Percentiles rank a stretch among this genome's conserved stretches.
Evolutionary conservation across 768 basidiomycete species (phyloP).

Genomic region (Goffeauzyma gilvescens): DNA sequence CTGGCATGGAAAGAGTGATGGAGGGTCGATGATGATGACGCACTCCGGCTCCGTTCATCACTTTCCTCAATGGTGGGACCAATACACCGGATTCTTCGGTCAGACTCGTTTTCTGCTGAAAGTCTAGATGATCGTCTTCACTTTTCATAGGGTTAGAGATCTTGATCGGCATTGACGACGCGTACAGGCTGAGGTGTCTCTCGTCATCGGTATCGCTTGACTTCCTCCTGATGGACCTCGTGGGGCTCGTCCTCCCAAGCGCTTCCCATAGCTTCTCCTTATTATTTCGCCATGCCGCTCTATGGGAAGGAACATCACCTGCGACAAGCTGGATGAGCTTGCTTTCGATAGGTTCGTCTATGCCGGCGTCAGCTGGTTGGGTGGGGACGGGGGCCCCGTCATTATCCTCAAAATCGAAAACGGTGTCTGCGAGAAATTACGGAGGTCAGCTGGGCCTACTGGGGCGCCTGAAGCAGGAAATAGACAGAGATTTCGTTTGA

Average conservation of each 20-base stretch:
- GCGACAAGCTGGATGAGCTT: constrained; percentile 27
- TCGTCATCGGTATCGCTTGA: constrained; percentile 3
- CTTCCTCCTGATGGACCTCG: not conserved
- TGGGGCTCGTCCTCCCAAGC: not conserved
- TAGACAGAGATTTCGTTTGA: constrained; percentile 6
- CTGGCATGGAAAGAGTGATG: not conserved
- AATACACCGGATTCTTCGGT: constrained; percentile 21
- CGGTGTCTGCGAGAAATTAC: constrained; percentile 8
- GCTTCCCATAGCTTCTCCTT: constrained; percentile 10
- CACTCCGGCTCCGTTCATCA: constrained; percentile 12
- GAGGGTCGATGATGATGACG: not conserved
- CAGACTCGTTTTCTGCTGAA: constrained; percentile 25
- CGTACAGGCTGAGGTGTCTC: constrained; percentile 11
- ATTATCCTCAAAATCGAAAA: constrained; percentile 28
- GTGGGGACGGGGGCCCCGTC: no score
- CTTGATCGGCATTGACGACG: constrained; percentile 24
- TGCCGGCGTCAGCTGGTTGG: constrained; percentile 2
- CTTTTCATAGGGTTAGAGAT: constrained; percentile 15
- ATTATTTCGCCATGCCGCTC: constrained; percentile 21
- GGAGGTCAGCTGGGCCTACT: not conserved
- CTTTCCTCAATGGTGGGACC: constrained; percentile 24
- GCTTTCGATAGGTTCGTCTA: constrained; percentile 19
- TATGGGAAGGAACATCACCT: constrained; percentile 27
- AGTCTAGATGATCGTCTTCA: constrained; percentile 5
- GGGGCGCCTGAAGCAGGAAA: constrained; percentile 2